A percentile compares a stretch with the other conserved stretches of the same genome.
Conservation (phyloP, 2,329 filamentous ascomycete species). For the Phyllosticta ampelicida region DNA sequence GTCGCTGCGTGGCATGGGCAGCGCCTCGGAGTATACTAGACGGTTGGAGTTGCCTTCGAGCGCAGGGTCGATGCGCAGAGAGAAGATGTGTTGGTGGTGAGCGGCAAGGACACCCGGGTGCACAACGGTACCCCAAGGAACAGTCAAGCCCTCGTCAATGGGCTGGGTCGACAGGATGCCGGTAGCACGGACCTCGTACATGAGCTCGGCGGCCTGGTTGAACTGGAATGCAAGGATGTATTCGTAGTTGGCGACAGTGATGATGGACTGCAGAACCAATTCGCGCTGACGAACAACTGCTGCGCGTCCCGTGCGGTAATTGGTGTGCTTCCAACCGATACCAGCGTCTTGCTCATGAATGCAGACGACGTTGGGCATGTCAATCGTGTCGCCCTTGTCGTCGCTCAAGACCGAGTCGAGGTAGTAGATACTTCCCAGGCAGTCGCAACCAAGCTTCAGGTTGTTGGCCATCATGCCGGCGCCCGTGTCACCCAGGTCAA, state of each 20-base stretch:
- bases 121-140: constrained; percentile 58
- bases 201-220: constrained; percentile 57
- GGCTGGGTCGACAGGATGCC: constrained; percentile 58
- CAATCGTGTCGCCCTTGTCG: constrained; percentile 47
- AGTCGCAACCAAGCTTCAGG: constrained; percentile 59
- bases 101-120: constrained; percentile 57
- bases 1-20: constrained; percentile 47
- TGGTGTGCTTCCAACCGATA: constrained; percentile 62
- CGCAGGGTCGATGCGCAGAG: constrained; percentile 38
- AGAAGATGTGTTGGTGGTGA: constrained; percentile 69
- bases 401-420: constrained; percentile 48
- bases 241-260: constrained; percentile 62
- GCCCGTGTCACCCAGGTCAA: constrained; percentile 57
- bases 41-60: constrained; percentile 38
- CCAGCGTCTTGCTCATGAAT: constrained; percentile 62
- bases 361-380: constrained; percentile 57
- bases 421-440: constrained; percentile 59
- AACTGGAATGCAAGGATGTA: constrained; percentile 64
- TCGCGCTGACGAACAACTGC: constrained; percentile 54
- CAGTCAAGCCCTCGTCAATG: constrained; percentile 52
- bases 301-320: constrained; percentile 55
- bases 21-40: constrained; percentile 42
- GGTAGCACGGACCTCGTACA: constrained; percentile 58
- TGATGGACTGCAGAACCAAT: constrained; percentile 58
- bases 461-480: constrained; percentile 60